A percentile compares a stretch with the other conserved stretches of the same genome.
Evolutionary conservation across 1,284 basidiomycete species (phyloP).

Genomic region (Schizopora paradoxa): DNA sequence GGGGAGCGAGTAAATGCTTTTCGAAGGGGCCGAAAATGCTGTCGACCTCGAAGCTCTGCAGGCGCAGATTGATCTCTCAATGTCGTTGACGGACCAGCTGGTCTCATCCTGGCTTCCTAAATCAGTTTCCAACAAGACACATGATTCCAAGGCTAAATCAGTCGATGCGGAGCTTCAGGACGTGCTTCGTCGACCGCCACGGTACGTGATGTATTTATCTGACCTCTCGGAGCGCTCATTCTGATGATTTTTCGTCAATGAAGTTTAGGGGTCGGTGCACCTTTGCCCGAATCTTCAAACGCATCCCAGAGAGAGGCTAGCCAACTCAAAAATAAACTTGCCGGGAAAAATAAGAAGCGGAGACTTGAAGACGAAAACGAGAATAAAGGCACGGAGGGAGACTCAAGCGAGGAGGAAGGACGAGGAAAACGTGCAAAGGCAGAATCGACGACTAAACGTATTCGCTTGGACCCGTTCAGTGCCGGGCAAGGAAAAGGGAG

Average conservation of each 20-base stretch:
- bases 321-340: slow-evolving; percentile 51
- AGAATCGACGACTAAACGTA: slow-evolving; percentile 10
- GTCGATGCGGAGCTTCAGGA: slow-evolving; percentile 55
- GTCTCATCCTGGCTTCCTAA: slow-evolving; percentile 70
- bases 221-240: slow-evolving; percentile 5
- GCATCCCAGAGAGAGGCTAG: slow-evolving; percentile 39
- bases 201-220: slow-evolving; percentile 39
- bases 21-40: too few species aligned
- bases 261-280: slow-evolving; percentile 68
- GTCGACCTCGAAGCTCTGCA: slow-evolving; percentile 62
- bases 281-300: slow-evolving; percentile 41
- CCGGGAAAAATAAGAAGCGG: slow-evolving; percentile 44
- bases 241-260: slow-evolving; percentile 12
- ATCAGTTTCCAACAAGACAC: slow-evolving; percentile 31
- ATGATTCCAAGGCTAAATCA: slow-evolving; percentile 21
- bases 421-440: slow-evolving; percentile 16
- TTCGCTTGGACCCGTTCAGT: slow-evolving; percentile 16
- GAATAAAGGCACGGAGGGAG: slow-evolving; percentile 6
- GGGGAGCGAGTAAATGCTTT: background rate
- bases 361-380: slow-evolving; percentile 27
- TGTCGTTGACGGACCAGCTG: slow-evolving; percentile 65
- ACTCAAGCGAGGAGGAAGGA: slow-evolving; percentile 35
- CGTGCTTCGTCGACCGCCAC: slow-evolving; percentile 58
- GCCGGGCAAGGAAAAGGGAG: slow-evolving; percentile 10
- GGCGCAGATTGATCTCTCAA: slow-evolving; percentile 71